These are phyloP conservation scores for Termitomyces sp. DNA, from an alignment of 768 basidiomycete genomes.

Conservation along the genomic window DNA sequence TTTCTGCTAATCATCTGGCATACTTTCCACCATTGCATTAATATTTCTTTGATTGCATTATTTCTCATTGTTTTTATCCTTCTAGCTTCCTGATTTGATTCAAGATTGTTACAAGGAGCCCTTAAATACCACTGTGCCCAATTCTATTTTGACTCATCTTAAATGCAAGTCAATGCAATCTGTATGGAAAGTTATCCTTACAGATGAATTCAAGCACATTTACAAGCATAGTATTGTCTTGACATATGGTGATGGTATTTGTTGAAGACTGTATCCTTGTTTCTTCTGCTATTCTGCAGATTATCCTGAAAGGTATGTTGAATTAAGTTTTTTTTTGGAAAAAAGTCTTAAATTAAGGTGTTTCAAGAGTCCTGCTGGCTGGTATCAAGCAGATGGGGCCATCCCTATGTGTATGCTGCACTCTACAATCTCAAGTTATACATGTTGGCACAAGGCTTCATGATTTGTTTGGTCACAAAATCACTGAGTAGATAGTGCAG, in stretches of 20 bases:
- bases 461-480: background rate
- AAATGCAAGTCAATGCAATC: background rate
- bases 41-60: background rate
- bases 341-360: background rate
- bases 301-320: slow-evolving; percentile 7
- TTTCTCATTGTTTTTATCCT: too few species aligned
- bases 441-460: background rate
- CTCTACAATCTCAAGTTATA: background rate
- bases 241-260: slow-evolving; percentile 4
- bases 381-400: background rate
- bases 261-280: slow-evolving; percentile 5
- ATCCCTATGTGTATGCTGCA: background rate
- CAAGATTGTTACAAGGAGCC: too few species aligned
- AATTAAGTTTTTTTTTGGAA: too few species aligned
- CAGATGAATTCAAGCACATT: slow-evolving; percentile 1
- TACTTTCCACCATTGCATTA: background rate
- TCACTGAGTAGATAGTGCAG: background rate
- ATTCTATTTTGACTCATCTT: too few species aligned
- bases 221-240: slow-evolving; percentile 10
- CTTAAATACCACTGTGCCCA: too few species aligned
- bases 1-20: background rate
- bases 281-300: slow-evolving; percentile 15
- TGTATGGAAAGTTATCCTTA: background rate
- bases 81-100: too few species aligned
- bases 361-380: background rate